These are phyloP conservation scores for Rhodotorula kratochvilovae DNA, from an alignment of 768 basidiomycete species.

Conservation along the genomic window DNA sequence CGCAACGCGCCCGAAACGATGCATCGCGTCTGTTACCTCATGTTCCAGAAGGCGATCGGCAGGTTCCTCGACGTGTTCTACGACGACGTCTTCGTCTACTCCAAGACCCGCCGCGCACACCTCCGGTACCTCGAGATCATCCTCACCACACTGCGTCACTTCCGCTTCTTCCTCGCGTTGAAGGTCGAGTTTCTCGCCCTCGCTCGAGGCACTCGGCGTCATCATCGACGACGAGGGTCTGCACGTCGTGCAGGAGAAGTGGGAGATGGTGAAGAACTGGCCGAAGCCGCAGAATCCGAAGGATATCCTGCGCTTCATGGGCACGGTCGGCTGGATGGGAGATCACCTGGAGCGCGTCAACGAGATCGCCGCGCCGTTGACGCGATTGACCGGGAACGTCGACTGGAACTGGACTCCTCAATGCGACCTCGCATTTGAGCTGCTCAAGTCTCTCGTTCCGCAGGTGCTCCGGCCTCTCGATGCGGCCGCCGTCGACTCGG, in stretches of 20 bases:
- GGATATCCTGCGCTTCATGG: too few relatives aligned
- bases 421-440: not conserved
- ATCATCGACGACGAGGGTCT: conserved; percentile 7
- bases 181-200: conserved; percentile 48
- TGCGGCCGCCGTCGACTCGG: not conserved
- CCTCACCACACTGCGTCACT: conserved; percentile 43
- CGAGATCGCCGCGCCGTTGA: conserved; percentile 1
- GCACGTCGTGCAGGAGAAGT: too few relatives aligned
- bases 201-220: conserved; percentile 10
- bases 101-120: conserved; percentile 49
- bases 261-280: too few relatives aligned
- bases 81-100: conserved; percentile 55
- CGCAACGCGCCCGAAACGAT: conserved; percentile 54
- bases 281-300: too few relatives aligned
- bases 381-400: conserved; percentile 16
- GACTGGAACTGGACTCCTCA: conserved; percentile 16
- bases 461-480: not conserved
- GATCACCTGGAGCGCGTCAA: conserved; percentile 17
- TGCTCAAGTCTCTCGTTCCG: too few relatives aligned
- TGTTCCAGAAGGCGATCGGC: too few relatives aligned
- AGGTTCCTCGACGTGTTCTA: conserved; percentile 53
- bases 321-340: conserved; percentile 6
- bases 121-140: conserved; percentile 45
- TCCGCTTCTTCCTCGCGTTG: conserved; percentile 47
- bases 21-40: conserved; percentile 50